phyloP scores from a whole-genome alignment of 306 rosid species.

The Trifolium fragiferum region DNA sequence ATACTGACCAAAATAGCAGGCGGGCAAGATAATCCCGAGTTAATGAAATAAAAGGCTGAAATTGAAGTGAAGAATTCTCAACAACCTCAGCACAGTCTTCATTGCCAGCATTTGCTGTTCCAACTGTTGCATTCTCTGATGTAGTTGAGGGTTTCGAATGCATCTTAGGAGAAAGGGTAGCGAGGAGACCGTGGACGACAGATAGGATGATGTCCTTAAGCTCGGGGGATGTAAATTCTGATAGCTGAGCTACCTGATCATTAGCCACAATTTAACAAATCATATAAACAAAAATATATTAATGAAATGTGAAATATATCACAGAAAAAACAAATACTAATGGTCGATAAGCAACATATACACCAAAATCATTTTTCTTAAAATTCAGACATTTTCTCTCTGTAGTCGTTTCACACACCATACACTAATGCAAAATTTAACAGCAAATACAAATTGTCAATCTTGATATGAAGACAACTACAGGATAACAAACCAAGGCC shows the following conservation, averaged over 20 bases:
- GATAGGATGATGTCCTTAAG: slow-evolving; percentile 79
- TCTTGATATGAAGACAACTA: slow-evolving; percentile 5
- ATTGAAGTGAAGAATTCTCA: slow-evolving; percentile 82
- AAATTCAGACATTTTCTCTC: slow-evolving; percentile 10
- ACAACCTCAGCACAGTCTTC: slow-evolving; percentile 89
- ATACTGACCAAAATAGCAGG: slow-evolving; percentile 88
- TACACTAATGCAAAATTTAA: slow-evolving; percentile 9
- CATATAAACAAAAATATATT: slow-evolving; percentile 7
- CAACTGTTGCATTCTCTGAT: slow-evolving; percentile 65
- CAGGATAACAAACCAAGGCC: slow-evolving; percentile 28
- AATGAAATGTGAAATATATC: slow-evolving; percentile 12
- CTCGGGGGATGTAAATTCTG: slow-evolving; percentile 85
- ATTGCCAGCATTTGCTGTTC: slow-evolving; percentile 54
- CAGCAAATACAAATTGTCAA: not conserved
- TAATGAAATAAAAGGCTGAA: slow-evolving; percentile 77
- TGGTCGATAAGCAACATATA: slow-evolving; percentile 11
- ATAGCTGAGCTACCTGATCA: slow-evolving; percentile 86
- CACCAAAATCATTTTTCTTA: slow-evolving; percentile 12
- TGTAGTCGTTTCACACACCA: slow-evolving; percentile 1
- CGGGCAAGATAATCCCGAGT: slow-evolving; percentile 90
- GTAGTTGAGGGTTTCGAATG: slow-evolving; percentile 73
- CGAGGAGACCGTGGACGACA: slow-evolving; percentile 92
- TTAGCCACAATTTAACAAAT: slow-evolving; percentile 19
- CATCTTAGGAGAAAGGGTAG: slow-evolving; percentile 93
- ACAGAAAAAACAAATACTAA: not conserved